Evolutionary conservation across 495 filamentous ascomycete species (phyloP), one percentile per base, ranked within the genome.

Genomic region (Lineolata rhizophorae): DNA sequence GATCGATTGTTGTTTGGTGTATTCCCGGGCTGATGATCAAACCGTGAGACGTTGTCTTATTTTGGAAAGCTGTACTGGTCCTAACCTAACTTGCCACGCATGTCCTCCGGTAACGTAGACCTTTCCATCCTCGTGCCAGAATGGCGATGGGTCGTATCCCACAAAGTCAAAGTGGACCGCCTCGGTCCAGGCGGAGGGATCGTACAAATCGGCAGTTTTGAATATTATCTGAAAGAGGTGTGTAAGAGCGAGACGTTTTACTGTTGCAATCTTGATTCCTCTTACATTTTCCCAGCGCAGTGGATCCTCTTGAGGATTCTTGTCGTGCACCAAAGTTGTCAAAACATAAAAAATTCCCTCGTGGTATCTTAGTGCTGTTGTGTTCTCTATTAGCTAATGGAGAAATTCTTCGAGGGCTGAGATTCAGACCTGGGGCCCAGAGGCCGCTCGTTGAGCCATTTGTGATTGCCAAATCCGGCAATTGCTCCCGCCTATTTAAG

Each of bases 61-160:
- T 5, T 19, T 27, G 19, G 16, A 25, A 30, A 29, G 12, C 35
- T 38, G n/a, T n/a, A n/a, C n/a, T n/a, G n/a, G n/a, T n/a, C n/a
- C n/a, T n/a, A n/a, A n/a, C n/a, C n/a, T 11, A 2, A 44, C 35
- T n/a, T 27, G 34, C 28, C 35, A 41, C 2, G 38, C 31, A 44
- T 44, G 41, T 0, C 35, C 19, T 19, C 47, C 47, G 2, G 37
- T 50, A 14, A 69, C 54, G 31, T 69, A 67, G 0, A 39, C 44
- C 21, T 52, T 58, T 4, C 60, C 61, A 27, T 65, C 55, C 0
- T 51, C 54, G 32, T 65, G 60, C 57, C 60, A 70, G 39, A 59
- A 58, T 0, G 54, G 59, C 31, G 47, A 46, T 3, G 58, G 49
- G 36, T 62, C 57, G 35, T 56, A 55, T 25, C 45, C 47, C 9